Evolutionary conservation across 225 moss, liverwort and hornwort species (phyloP).

Genomic region (Asterella californica): DNA sequence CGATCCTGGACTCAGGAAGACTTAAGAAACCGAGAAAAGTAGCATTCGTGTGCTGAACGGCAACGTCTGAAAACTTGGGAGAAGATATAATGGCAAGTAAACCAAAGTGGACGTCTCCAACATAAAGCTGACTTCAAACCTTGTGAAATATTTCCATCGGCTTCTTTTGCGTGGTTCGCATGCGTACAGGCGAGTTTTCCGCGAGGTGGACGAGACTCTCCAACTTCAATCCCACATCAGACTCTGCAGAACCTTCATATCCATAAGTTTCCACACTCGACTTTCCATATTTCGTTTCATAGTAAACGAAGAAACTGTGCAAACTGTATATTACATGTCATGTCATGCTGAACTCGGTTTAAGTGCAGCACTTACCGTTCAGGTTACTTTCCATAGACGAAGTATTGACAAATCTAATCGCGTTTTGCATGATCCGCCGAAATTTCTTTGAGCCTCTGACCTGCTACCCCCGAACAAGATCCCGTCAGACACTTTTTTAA

Average conservation of each 20-base stretch:
- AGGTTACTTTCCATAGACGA: slow-evolving; percentile 73
- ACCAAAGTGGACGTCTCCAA: not conserved
- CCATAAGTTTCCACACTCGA: not conserved
- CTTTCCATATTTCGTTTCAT: not conserved
- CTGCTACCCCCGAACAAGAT: slow-evolving; percentile 25
- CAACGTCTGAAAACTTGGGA: too few relatives aligned
- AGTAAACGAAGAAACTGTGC: not conserved
- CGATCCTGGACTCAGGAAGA: too few relatives aligned
- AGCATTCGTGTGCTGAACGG: too few relatives aligned
- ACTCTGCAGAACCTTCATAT: slow-evolving; percentile 45
- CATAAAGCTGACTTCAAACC: slow-evolving; percentile 29
- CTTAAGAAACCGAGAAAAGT: too few relatives aligned
- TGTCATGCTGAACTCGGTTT: not conserved
- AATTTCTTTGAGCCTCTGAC: slow-evolving; percentile 79
- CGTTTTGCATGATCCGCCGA: slow-evolving; percentile 93
- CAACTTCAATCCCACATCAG: slow-evolving; percentile 90
- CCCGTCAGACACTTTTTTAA: not conserved
- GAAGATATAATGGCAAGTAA: too few relatives aligned
- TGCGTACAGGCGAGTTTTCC: slow-evolving; percentile 70
- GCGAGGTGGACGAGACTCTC: slow-evolving; percentile 89
- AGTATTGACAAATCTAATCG: slow-evolving; percentile 83
- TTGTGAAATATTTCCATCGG: slow-evolving; percentile 95
- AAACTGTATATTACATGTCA: not conserved
- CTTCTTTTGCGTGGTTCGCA: slow-evolving; percentile 83
- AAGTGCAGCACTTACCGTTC: slow-evolving; percentile 43